Percentiles rank a stretch among this genome's conserved stretches.
Conservation (phyloP, 2,329 filamentous ascomycete species). For the Neofusicoccum sp. region DNA sequence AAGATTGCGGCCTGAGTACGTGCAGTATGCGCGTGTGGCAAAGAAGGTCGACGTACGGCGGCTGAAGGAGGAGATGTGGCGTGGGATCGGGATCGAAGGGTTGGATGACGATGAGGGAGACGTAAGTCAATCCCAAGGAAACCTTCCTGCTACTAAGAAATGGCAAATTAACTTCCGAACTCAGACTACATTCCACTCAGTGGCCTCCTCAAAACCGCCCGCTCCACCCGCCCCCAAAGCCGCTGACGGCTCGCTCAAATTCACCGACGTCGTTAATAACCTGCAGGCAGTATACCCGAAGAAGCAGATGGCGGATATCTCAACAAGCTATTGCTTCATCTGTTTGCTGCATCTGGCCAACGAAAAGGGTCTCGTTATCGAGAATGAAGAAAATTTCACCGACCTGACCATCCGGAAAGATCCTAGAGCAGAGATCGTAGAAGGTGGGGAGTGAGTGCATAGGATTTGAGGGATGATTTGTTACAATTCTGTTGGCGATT, state of each 20-base stretch:
- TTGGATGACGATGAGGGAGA: conserved; percentile 32
- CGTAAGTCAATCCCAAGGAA: conserved; percentile 24
- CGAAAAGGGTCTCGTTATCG: conserved; percentile 81
- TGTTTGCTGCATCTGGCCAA: conserved; percentile 88
- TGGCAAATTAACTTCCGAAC: not conserved
- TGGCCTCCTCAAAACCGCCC: not conserved
- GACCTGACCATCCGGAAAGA: conserved; percentile 52
- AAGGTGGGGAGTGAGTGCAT: not conserved
- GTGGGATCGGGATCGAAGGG: conserved; percentile 45
- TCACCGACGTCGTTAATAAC: conserved; percentile 88
- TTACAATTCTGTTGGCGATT: not conserved
- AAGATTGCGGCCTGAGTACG: conserved; percentile 61
- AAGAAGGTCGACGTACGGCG: conserved; percentile 66
- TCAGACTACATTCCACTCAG: no score
- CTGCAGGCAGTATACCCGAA: conserved; percentile 83
- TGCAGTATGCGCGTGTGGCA: conserved; percentile 63
- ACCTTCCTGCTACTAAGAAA: not conserved
- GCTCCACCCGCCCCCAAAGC: conserved; percentile 34
- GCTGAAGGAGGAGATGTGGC: conserved; percentile 66
- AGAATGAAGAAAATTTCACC: conserved; percentile 55
- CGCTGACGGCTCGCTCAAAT: conserved; percentile 64
- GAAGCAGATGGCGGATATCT: conserved; percentile 87
- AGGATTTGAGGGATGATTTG: not conserved
- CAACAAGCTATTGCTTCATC: conserved; percentile 90
- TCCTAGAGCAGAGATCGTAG: not conserved